phyloP scores from a whole-genome alignment of 345 rosid genomes.

The Lumnitzera littorea region DNA sequence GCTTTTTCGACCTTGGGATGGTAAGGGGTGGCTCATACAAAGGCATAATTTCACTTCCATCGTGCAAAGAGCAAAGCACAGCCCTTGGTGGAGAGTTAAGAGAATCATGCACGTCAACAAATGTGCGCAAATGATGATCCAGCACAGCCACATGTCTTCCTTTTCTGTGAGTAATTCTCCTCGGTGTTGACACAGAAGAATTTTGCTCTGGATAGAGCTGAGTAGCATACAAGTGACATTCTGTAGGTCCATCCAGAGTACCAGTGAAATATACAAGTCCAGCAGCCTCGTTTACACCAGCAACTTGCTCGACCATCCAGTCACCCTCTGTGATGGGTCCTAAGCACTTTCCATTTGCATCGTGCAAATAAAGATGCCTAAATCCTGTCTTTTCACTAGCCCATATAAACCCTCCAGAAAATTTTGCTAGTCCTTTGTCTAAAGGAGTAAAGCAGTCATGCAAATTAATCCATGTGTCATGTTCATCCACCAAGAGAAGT shows the following conservation, averaged over 20 bases:
- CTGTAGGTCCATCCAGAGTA: conserved; percentile 74
- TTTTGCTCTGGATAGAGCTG: conserved; percentile 36
- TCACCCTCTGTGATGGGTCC: conserved; percentile 82
- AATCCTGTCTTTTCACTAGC: conserved; percentile 90
- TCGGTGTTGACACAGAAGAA: conserved; percentile 29
- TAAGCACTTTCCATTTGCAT: conserved; percentile 58
- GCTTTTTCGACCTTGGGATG: conserved; percentile 41
- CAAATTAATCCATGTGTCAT: conserved; percentile 68
- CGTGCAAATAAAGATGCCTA: conserved; percentile 82
- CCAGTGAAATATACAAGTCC: conserved; percentile 74
- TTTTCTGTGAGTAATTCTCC: conserved; percentile 69
- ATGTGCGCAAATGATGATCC: conserved; percentile 74
- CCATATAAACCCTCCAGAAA: conserved; percentile 86
- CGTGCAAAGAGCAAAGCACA: conserved; percentile 53
- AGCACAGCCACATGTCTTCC: conserved; percentile 82
- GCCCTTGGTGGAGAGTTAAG: conserved; percentile 65
- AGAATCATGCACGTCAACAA: conserved; percentile 86
- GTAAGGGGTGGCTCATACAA: conserved; percentile 63
- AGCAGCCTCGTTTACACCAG: conserved; percentile 68
- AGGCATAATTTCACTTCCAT: conserved; percentile 49
- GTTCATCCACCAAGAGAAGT: conserved; percentile 58
- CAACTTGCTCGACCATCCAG: conserved; percentile 91
- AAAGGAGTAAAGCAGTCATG: conserved; percentile 89
- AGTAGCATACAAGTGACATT: conserved; percentile 60
- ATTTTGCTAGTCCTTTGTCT: conserved; percentile 42